These are phyloP conservation scores for Plicaturopsis crispa DNA, from an alignment of 768 basidiomycete genomes.

Conservation along the genomic window DNA sequence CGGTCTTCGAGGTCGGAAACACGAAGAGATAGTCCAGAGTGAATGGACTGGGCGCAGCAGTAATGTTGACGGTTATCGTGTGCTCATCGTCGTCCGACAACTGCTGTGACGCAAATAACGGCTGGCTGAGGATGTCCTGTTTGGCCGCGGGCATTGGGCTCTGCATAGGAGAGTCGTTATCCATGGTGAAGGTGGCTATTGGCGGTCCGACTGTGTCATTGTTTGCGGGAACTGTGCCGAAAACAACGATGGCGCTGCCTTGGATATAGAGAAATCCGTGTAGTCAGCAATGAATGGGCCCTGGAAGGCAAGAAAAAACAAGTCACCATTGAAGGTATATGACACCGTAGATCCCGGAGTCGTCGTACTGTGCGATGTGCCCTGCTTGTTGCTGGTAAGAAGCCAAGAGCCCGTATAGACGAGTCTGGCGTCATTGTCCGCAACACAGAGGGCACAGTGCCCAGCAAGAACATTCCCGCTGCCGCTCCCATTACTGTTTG, in stretches of 20 bases:
- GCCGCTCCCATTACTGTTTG: too few species aligned
- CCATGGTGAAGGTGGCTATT: conserved; percentile 31
- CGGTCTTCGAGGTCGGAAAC: conserved; percentile 16
- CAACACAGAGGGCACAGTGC: conserved; percentile 9
- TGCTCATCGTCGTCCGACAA: conserved; percentile 24
- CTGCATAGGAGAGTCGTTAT: conserved; percentile 21
- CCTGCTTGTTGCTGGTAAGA: conserved; percentile 15
- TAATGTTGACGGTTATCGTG: conserved; percentile 30
- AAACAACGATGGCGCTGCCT: conserved; percentile 41
- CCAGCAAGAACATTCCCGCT: too few species aligned
- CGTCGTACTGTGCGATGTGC: conserved; percentile 29
- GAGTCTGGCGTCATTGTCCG: conserved; percentile 29
- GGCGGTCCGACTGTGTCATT: conserved; percentile 27
- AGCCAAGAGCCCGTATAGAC: conserved; percentile 29
- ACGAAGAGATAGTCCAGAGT: conserved; percentile 33
- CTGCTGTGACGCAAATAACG: conserved; percentile 28
- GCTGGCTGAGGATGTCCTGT: conserved; percentile 27
- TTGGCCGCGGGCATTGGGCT: conserved; percentile 29
- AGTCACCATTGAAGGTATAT: conserved; percentile 31
- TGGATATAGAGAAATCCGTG: neutral
- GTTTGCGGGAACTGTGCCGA: conserved; percentile 36
- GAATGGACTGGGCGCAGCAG: conserved; percentile 26
- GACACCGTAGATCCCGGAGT: conserved; percentile 22
- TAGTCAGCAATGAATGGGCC: neutral
- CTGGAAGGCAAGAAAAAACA: neutral